phyloP scores from a whole-genome alignment of 2,329 filamentous ascomycete species.

The Mycosphaerella sp. region DNA sequence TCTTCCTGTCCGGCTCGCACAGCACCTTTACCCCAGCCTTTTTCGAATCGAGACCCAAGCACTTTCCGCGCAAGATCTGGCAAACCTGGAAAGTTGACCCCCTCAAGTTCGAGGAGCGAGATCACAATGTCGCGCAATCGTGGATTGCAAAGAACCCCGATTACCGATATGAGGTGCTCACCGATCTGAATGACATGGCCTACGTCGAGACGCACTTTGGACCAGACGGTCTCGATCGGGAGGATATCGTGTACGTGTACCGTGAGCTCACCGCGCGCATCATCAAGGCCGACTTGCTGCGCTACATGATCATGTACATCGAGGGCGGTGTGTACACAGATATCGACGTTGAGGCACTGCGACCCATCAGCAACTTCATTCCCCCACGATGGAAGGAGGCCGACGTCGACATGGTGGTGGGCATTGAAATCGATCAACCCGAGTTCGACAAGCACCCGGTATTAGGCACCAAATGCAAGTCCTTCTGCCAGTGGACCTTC shows the following conservation, averaged over 20 bases:
- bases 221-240: slow-evolving; percentile 56
- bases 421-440: slow-evolving; percentile 65
- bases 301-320: slow-evolving; percentile 62
- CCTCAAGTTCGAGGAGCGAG: slow-evolving; percentile 58
- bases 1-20: slow-evolving; percentile 37
- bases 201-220: slow-evolving; percentile 66
- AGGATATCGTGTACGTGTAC: slow-evolving; percentile 59
- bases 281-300: slow-evolving; percentile 59
- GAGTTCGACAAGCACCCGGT: slow-evolving; percentile 58
- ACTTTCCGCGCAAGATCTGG: slow-evolving; percentile 65
- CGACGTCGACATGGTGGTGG: slow-evolving; percentile 66
- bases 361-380: slow-evolving; percentile 52
- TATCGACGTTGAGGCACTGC: slow-evolving; percentile 53
- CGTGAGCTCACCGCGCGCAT: slow-evolving; percentile 56
- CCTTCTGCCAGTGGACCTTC: slow-evolving; percentile 71
- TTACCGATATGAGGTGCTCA: slow-evolving; percentile 62
- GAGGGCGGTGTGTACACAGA: slow-evolving; percentile 58
- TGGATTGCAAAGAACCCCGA: slow-evolving; percentile 62
- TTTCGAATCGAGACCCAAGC: slow-evolving; percentile 23
- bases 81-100: slow-evolving; percentile 70
- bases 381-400: slow-evolving; percentile 55
- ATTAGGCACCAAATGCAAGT: slow-evolving; percentile 60
- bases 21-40: slow-evolving; percentile 12
- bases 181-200: slow-evolving; percentile 59
- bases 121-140: slow-evolving; percentile 54